A percentile compares a stretch with the other conserved stretches of the same genome.
phyloP scores from a whole-genome alignment of 257 asterid genomes.

The Leonotis leonurus region DNA sequence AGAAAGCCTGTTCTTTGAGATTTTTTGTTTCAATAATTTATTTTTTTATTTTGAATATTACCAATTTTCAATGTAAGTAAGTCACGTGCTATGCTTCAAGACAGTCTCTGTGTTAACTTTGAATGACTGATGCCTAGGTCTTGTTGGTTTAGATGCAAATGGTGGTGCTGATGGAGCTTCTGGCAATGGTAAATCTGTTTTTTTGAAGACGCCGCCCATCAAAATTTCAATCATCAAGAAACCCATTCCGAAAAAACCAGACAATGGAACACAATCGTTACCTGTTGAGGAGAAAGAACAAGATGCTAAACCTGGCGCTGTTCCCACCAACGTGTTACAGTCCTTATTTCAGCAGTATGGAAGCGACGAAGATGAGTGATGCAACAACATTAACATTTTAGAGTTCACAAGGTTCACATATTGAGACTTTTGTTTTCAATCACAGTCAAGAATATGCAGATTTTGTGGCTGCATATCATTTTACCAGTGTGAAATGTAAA shows the following conservation, averaged over 20 bases:
- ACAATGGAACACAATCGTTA: not conserved
- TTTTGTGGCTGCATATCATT: not conserved
- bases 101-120: not conserved
- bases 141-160: slow-evolving; percentile 19
- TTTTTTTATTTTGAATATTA: not conserved
- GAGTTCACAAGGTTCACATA: no score
- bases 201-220: slow-evolving; percentile 29
- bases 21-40: not conserved
- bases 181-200: slow-evolving; percentile 18
- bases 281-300: not conserved
- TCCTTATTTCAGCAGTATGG: slow-evolving; percentile 56
- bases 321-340: slow-evolving; percentile 32
- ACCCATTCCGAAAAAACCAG: slow-evolving; percentile 11
- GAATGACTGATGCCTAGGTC: no score
- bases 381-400: no score
- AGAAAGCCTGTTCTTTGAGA: not conserved
- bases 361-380: slow-evolving; percentile 44
- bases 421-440: not conserved
- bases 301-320: slow-evolving; percentile 6
- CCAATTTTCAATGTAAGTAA: not conserved
- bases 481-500: not conserved
- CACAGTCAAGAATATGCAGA: not conserved
- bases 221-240: slow-evolving; percentile 46
- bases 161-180: slow-evolving; percentile 15
- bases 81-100: not conserved